Base-by-base conservation (phyloP, 108 stramenopile species). In the Cyclotella baltica region DNA sequence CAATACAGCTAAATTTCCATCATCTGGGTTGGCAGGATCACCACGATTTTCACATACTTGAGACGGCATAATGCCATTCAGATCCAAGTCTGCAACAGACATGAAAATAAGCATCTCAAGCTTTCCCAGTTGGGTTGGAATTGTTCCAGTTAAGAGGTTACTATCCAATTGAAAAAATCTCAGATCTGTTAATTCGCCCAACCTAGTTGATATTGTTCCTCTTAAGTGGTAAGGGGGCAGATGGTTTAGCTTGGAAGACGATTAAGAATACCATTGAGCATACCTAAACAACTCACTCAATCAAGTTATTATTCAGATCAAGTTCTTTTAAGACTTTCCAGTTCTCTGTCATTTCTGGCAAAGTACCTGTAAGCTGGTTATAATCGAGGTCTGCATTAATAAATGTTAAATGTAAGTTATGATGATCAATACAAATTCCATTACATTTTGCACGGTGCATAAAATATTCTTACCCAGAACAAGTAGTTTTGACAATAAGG, bases 221-320 rank as follows among this genome's bases (percentile, higher is more conserved):
- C 43, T 59, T 61, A 90, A 79, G 65, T 77, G 78, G 16, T 27
- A 77, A 11, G 90, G 57, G 0, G 4, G 11, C 34, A 51, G 88
- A 33, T 70, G 55, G 28, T 47, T 65, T 4, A 86, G 92, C 48
- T 56, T 56, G 20, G 22, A 56, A 25, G n/a, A n/a, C n/a, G n/a
- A 56, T 23, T 3, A 22, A 56, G 20, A 56, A 27, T 23, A 3
- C 55, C 20, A 56, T 20, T 25, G 1, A n/a, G 55, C 20, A 56
- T 22, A 23, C 22, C 25, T 22, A 8, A 43, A 89, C 67, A 0
- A 46, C 31, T 22, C 86, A 89, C 34, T 72, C 34, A 31, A 70
- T 63, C 13, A 80, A 34, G 68, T 92, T 89, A 70, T 81, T 83
- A 36, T 88, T 85, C 13, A 92, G 71, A 78, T 88, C 88, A 8